Conservation (phyloP, 2,329 filamentous ascomycete genomes). For the Xylariaceae sp. region DNA sequence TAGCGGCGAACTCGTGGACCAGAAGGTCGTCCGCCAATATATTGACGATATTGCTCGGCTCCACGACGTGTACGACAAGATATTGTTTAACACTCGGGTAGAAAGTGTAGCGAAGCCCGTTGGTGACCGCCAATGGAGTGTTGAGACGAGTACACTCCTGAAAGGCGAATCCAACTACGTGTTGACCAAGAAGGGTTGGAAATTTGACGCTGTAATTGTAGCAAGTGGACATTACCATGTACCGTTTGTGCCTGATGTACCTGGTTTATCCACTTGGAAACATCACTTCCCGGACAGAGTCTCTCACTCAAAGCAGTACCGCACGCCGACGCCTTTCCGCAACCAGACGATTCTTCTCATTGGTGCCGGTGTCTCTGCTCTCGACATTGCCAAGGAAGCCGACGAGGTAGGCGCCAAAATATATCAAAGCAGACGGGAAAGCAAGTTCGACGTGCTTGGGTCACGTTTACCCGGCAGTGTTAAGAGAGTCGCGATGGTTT, state of each 20-base stretch:
- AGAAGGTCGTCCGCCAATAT: slow-evolving; percentile 60
- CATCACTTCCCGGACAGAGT: slow-evolving; percentile 53
- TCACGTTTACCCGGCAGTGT: slow-evolving; percentile 56
- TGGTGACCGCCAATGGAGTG: slow-evolving; percentile 48
- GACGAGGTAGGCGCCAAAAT: slow-evolving; percentile 41
- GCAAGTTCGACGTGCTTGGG: slow-evolving; percentile 60
- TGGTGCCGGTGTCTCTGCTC: slow-evolving; percentile 53
- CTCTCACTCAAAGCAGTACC: slow-evolving; percentile 73
- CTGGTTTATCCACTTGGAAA: slow-evolving; percentile 63
- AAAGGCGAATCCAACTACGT: slow-evolving; percentile 24
- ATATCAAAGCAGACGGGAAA: slow-evolving; percentile 59
- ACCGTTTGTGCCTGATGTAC: slow-evolving; percentile 62
- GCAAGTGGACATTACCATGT: slow-evolving; percentile 70
- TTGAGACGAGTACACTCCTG: slow-evolving; percentile 51
- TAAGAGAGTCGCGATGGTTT: slow-evolving; percentile 54
- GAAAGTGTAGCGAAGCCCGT: slow-evolving; percentile 50
- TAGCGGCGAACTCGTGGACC: slow-evolving; percentile 62
- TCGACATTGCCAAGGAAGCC: slow-evolving; percentile 47
- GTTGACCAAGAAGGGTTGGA: slow-evolving; percentile 37
- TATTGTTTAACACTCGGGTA: slow-evolving; percentile 63
- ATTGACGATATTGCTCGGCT: slow-evolving; percentile 59
- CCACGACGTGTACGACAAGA: slow-evolving; percentile 52
- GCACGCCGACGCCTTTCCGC: slow-evolving; percentile 59
- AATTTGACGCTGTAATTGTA: slow-evolving; percentile 67
- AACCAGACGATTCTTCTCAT: slow-evolving; percentile 56